Percentiles rank a stretch among this genome's conserved stretches.
Conservation (phyloP, 108 stramenopile genomes). For the Nannochloropsis oceanica region DNA sequence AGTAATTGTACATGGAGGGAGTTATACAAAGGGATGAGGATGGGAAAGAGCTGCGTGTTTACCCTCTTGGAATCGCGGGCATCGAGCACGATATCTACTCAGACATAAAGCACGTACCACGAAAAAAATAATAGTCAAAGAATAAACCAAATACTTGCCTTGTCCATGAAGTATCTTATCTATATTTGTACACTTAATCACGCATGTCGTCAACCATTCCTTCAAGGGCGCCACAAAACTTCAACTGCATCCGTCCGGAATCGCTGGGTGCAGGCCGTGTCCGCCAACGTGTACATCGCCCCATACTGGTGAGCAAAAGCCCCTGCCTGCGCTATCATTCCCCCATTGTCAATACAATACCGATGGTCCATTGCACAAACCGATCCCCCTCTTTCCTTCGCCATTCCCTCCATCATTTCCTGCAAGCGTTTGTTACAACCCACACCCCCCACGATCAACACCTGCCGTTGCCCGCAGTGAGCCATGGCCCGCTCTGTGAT, state of each 20-base stretch:
- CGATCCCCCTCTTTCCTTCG: slow-evolving; percentile 63
- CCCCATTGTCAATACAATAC: slow-evolving; percentile 99
- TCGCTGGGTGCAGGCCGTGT: slow-evolving; percentile 76
- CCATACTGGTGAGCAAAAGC: slow-evolving; percentile 87
- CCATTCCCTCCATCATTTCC: slow-evolving; percentile 94
- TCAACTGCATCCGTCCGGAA: slow-evolving; percentile 84
- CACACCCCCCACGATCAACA: slow-evolving; percentile 96
- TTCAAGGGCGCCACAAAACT: slow-evolving; percentile 52
- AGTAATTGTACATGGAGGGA: too few relatives aligned
- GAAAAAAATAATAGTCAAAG: too few relatives aligned
- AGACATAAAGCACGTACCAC: too few relatives aligned
- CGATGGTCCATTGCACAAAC: slow-evolving; percentile 93
- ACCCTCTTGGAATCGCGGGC: too few relatives aligned
- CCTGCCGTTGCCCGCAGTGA: slow-evolving; percentile 58
- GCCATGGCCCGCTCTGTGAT: slow-evolving; percentile 99
- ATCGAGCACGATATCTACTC: too few relatives aligned
- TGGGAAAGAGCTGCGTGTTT: too few relatives aligned
- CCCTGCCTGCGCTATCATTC: slow-evolving; percentile 99
- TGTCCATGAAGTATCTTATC: too few relatives aligned
- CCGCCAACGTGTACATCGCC: slow-evolving; percentile 52
- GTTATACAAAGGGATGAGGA: too few relatives aligned
- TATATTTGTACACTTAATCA: too few relatives aligned
- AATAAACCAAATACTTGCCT: too few relatives aligned
- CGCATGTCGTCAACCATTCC: too few relatives aligned
- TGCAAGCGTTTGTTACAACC: slow-evolving; percentile 94